Conservation (phyloP, 108 stramenopile species). For the Fragilariopsis cylindrus region DNA sequence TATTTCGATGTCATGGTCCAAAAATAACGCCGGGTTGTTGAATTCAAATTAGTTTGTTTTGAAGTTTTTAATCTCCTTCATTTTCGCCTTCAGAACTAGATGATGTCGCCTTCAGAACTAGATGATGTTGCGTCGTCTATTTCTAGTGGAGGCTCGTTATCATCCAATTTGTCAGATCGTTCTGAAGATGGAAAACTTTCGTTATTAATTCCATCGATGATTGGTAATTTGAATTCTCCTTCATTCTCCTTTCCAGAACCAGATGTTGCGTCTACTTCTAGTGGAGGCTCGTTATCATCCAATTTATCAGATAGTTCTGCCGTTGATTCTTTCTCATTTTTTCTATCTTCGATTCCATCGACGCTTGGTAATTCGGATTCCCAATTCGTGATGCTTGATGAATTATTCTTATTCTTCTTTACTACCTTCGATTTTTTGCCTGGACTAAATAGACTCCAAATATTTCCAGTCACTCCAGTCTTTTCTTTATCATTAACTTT, state of each 20-base stretch:
- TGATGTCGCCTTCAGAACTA: not conserved
- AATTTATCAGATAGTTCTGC: not conserved
- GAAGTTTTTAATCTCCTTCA: not conserved
- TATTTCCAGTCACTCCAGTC: not conserved
- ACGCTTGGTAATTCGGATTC: not conserved
- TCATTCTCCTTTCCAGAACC: not conserved
- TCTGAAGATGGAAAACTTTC: not conserved
- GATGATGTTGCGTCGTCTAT: not conserved
- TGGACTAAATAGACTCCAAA: conserved; percentile 9
- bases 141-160: not conserved
- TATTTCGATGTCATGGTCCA: too few species aligned
- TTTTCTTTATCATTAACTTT: not conserved
- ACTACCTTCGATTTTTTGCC: not conserved
- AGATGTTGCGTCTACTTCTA: not conserved
- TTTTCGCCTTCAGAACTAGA: not conserved
- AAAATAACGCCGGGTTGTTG: too few species aligned
- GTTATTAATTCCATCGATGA: not conserved
- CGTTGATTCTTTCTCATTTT: not conserved
- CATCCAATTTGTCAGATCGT: not conserved
- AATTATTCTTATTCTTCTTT: not conserved
- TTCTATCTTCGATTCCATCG: conserved; percentile 3
- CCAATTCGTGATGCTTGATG: not conserved
- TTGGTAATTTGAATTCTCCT: not conserved
- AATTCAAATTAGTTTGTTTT: too few species aligned
- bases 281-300: not conserved